A percentile compares a stretch with the other conserved stretches of the same genome.
These are phyloP conservation scores for Rhizophagus clarus DNA, from an alignment of 192 early-diverging fungal genomes.

Conservation along the genomic window DNA sequence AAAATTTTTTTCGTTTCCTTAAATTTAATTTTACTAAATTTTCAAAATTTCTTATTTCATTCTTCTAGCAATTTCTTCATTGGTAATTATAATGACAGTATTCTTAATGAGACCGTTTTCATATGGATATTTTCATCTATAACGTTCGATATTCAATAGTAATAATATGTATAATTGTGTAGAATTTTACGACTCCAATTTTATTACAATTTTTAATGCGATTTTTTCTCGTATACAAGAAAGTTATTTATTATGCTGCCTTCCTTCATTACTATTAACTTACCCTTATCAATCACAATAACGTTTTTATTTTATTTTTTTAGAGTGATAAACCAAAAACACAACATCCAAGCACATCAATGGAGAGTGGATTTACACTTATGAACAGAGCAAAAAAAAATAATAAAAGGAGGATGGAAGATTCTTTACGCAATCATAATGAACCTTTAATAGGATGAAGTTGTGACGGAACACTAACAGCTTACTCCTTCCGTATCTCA, in stretches of 20 bases:
- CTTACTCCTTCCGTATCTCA: too few relatives aligned
- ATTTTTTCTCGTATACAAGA: background rate
- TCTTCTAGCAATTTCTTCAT: background rate
- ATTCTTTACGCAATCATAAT: too few relatives aligned
- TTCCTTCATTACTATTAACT: too few relatives aligned
- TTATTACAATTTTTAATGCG: background rate
- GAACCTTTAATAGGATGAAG: too few relatives aligned
- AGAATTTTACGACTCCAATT: background rate
- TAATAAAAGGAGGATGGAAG: too few relatives aligned
- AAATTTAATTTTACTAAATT: too few relatives aligned
- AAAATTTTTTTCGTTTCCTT: too few relatives aligned
- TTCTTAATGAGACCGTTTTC: background rate
- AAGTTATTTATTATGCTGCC: background rate
- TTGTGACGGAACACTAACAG: too few relatives aligned
- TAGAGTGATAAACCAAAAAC: background rate
- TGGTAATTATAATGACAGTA: background rate
- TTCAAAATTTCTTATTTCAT: background rate
- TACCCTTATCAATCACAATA: too few relatives aligned
- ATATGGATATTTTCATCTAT: background rate
- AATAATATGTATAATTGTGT: background rate
- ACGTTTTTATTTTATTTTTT: background rate
- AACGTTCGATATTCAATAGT: background rate
- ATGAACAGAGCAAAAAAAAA: too few relatives aligned
- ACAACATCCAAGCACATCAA: background rate
- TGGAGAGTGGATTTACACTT: background rate